These are phyloP conservation scores for Neurospora crassa DNA, from an alignment of 2,329 filamentous ascomycete genomes.

Conservation along the genomic window DNA sequence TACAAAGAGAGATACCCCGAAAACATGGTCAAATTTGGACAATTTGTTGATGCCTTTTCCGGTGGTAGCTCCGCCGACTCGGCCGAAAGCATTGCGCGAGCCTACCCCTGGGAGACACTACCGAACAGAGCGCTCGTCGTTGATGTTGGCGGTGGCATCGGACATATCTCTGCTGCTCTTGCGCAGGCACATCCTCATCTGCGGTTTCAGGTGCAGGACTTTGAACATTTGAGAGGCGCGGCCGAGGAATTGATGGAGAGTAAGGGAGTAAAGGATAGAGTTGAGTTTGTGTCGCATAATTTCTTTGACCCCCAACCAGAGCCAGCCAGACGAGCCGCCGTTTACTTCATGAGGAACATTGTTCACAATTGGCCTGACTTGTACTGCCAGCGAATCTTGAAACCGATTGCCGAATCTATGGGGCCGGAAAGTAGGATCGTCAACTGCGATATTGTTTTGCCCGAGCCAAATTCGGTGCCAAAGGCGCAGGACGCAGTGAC, in stretches of 20 bases:
- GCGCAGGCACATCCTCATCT: constrained; percentile 5
- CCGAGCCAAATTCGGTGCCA: background rate
- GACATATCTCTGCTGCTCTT: constrained; percentile 8
- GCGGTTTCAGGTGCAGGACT: constrained; percentile 8
- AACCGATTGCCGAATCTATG: constrained; percentile 11
- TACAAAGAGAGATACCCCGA: constrained; percentile 9
- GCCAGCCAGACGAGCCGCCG: constrained; percentile 1
- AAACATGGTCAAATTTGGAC: constrained; percentile 8
- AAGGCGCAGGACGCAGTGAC: constrained; percentile 4
- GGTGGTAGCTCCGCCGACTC: constrained; percentile 6
- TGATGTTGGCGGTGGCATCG: constrained; percentile 9
- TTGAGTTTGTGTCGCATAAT: constrained; percentile 8
- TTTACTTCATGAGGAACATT: constrained; percentile 14
- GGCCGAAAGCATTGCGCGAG: constrained; percentile 5
- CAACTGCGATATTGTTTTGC: constrained; percentile 10
- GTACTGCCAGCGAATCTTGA: constrained; percentile 11
- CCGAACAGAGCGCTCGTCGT: constrained; percentile 6
- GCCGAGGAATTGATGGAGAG: background rate
- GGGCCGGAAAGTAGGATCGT: constrained; percentile 8
- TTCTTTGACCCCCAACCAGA: constrained; percentile 14
- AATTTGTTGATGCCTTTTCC: constrained; percentile 6
- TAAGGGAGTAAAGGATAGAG: constrained; percentile 4
- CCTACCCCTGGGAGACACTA: constrained; percentile 8
- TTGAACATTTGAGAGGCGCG: constrained; percentile 3
- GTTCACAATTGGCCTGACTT: constrained; percentile 17